phyloP scores from a whole-genome alignment of 176 grass and related monocot genomes.

The Oryza glaberrima region DNA sequence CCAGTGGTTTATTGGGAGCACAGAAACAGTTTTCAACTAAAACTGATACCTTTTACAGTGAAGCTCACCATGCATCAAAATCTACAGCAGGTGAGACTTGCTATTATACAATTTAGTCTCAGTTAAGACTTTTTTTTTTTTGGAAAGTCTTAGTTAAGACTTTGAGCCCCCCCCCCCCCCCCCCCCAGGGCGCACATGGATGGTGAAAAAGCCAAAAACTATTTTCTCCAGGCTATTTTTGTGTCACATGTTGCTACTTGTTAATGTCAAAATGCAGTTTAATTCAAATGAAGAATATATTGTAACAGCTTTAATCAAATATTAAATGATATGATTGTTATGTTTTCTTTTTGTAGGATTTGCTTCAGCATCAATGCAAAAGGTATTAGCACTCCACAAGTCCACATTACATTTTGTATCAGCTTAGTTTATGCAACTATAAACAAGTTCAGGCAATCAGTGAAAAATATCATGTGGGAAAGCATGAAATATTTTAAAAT shows the following conservation, averaged over 20 bases:
- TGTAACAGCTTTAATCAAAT: slow-evolving; percentile 35
- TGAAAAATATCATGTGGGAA: background rate
- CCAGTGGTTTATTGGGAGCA: slow-evolving; percentile 7
- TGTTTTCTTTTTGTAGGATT: slow-evolving; percentile 61
- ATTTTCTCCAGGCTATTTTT: slow-evolving; percentile 29
- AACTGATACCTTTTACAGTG: slow-evolving; percentile 33
- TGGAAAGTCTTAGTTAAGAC: too few species aligned
- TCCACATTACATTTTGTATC: slow-evolving; percentile 26
- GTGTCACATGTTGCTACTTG: slow-evolving; percentile 17
- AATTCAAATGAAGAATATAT: slow-evolving; percentile 13
- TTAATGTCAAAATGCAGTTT: slow-evolving; percentile 10
- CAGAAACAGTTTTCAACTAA: slow-evolving; percentile 40
- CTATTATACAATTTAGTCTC: slow-evolving; percentile 31
- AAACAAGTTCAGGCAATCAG: background rate
- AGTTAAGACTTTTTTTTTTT: background rate
- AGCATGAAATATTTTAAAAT: background rate
- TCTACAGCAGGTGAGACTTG: slow-evolving; percentile 48
- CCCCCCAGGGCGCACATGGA: background rate
- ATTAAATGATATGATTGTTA: slow-evolving; percentile 42
- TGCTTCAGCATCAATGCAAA: slow-evolving; percentile 51
- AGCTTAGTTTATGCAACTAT: slow-evolving; percentile 30
- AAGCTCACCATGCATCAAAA: slow-evolving; percentile 30
- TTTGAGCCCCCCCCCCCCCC: background rate
- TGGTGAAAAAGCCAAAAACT: slow-evolving; percentile 10
- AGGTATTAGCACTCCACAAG: slow-evolving; percentile 50